These are phyloP conservation scores for Magnusiomyces clavatus DNA, from an alignment of 1,139 yeast species.

Conservation along the genomic window DNA sequence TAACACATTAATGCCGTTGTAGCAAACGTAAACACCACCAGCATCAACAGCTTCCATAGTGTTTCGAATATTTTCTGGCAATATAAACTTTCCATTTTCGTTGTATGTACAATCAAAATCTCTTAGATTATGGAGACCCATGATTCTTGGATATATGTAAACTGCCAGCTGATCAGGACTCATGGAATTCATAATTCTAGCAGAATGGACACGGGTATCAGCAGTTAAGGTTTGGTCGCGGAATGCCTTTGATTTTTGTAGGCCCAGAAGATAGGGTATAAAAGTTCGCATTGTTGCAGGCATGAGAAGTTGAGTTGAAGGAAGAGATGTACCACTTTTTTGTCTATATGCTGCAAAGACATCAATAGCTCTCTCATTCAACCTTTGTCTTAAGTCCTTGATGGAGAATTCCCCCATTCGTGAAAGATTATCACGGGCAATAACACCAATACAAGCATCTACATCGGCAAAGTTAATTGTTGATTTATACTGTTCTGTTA, in stretches of 20 bases:
- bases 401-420: conserved; percentile 50
- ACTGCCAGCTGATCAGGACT: conserved; percentile 54
- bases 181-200: conserved; percentile 46
- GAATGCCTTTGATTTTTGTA: conserved; percentile 62
- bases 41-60: conserved; percentile 41
- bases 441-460: conserved; percentile 66
- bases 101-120: conserved; percentile 42
- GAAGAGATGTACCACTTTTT: conserved; percentile 38
- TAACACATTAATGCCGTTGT: conserved; percentile 55
- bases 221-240: conserved; percentile 36
- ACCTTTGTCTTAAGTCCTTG: conserved; percentile 52
- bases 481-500: conserved; percentile 63
- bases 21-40: conserved; percentile 74
- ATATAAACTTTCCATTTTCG: conserved; percentile 41
- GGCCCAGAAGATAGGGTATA: conserved; percentile 59
- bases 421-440: conserved; percentile 61
- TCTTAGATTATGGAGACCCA: conserved; percentile 60
- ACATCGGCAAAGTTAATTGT: conserved; percentile 80
- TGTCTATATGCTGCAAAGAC: conserved; percentile 70
- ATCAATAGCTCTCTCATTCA: conserved; percentile 59
- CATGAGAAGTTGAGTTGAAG: conserved; percentile 62
- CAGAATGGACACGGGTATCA: conserved; percentile 50
- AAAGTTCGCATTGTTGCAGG: conserved; percentile 76
- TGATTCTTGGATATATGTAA: conserved; percentile 72
- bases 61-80: conserved; percentile 46